These are phyloP conservation scores for Taiozyma sp. DNA, from an alignment of 1,139 yeast genomes.

Conservation along the genomic window DNA sequence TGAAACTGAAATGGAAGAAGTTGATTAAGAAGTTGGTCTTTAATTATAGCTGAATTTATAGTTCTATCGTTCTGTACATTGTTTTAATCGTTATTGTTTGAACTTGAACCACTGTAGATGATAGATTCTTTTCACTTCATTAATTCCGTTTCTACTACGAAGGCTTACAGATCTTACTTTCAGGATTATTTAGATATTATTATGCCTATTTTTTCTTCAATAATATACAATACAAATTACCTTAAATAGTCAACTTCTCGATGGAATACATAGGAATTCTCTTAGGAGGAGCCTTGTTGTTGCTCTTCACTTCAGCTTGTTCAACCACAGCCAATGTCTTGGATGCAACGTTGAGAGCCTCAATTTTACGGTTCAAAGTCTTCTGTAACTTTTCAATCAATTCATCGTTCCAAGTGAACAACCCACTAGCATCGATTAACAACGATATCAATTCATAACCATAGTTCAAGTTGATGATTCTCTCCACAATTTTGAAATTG, in stretches of 20 bases:
- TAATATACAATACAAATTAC: neutral
- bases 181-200: too few species aligned
- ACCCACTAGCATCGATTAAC: slow-evolving; percentile 69
- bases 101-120: neutral
- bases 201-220: neutral
- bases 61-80: neutral
- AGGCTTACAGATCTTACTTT: too few species aligned
- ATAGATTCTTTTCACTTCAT: too few species aligned
- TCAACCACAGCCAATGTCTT: slow-evolving; percentile 53
- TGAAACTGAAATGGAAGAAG: slow-evolving; percentile 36
- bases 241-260: slow-evolving; percentile 42
- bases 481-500: slow-evolving; percentile 32
- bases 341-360: slow-evolving; percentile 44
- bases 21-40: slow-evolving; percentile 3
- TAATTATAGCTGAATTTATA: neutral
- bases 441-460: slow-evolving; percentile 61
- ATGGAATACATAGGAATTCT: slow-evolving; percentile 48
- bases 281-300: slow-evolving; percentile 26
- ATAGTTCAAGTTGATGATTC: slow-evolving; percentile 38
- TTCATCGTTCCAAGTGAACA: slow-evolving; percentile 55
- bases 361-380: slow-evolving; percentile 45
- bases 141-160: too few species aligned
- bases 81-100: neutral
- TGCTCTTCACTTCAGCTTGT: slow-evolving; percentile 37
- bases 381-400: slow-evolving; percentile 41